A percentile compares a stretch with the other conserved stretches of the same genome.
phyloP scores from a whole-genome alignment of 2,329 filamentous ascomycete genomes.

The Cyclaneusma minus region DNA sequence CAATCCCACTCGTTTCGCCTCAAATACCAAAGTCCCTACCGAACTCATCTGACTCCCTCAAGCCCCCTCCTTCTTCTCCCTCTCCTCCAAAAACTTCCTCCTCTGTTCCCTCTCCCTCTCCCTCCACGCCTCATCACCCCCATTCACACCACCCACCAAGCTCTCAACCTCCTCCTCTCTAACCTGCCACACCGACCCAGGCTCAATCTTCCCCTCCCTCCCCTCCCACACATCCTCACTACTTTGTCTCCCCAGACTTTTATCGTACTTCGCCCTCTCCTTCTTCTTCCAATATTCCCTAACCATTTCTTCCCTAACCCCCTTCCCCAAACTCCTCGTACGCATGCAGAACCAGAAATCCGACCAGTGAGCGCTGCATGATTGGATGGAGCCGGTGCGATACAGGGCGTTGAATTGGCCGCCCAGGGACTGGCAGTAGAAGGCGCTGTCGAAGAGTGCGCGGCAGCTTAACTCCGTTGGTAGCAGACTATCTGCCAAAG shows the following conservation, averaged over 20 bases:
- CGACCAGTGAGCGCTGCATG: conserved; percentile 74
- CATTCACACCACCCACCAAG: too few relatives aligned
- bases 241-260: conserved; percentile 42
- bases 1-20: too few relatives aligned
- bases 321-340: conserved; percentile 44
- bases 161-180: too few relatives aligned
- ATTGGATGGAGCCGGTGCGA: conserved; percentile 61
- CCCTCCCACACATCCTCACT: conserved; percentile 87
- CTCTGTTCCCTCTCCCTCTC: too few relatives aligned
- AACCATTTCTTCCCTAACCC: conserved; percentile 34
- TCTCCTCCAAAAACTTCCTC: too few relatives aligned
- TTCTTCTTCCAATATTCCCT: conserved; percentile 21
- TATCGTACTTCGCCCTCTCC: conserved; percentile 48
- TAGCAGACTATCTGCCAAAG: conserved; percentile 53
- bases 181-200: too few relatives aligned
- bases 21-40: too few relatives aligned
- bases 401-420: conserved; percentile 89
- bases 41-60: too few relatives aligned
- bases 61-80: too few relatives aligned
- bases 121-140: too few relatives aligned
- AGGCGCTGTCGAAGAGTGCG: conserved; percentile 79
- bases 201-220: conserved; percentile 44
- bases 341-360: conserved; percentile 99
- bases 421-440: conserved; percentile 83
- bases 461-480: conserved; percentile 79